Percentiles rank a stretch among this genome's conserved stretches.
These are phyloP conservation scores for Cladosporium sp. DNA, from an alignment of 2,329 filamentous ascomycete species.

Conservation along the genomic window DNA sequence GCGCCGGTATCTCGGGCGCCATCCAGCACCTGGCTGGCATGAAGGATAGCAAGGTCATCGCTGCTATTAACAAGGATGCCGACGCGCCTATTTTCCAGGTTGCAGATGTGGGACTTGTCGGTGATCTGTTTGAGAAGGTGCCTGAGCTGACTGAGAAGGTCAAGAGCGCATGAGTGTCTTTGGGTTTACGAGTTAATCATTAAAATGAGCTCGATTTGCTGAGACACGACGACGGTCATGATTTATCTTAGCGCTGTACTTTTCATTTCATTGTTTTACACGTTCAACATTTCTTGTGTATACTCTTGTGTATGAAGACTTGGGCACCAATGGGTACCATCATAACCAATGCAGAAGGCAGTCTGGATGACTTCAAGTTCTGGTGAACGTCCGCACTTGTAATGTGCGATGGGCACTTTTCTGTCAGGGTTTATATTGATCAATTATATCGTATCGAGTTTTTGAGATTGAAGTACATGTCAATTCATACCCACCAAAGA, in stretches of 20 bases:
- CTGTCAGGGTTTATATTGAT: too few species aligned
- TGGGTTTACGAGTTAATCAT: not conserved
- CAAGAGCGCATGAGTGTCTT: slow-evolving; percentile 44
- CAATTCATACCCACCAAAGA: too few species aligned
- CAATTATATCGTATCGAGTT: too few species aligned
- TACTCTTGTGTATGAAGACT: not conserved
- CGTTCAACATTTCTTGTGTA: not conserved
- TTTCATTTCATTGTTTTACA: not conserved
- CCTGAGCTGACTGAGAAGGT: slow-evolving; percentile 95
- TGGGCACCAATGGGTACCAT: not conserved
- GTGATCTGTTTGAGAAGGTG: slow-evolving; percentile 91
- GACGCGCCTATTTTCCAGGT: slow-evolving; percentile 99
- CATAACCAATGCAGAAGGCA: too few species aligned
- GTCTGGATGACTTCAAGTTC: too few species aligned
- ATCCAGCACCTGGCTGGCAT: slow-evolving; percentile 98
- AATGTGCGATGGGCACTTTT: too few species aligned
- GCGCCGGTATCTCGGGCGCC: slow-evolving; percentile 91
- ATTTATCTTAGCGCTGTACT: not conserved
- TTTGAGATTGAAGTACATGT: too few species aligned
- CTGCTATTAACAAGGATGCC: slow-evolving; percentile 94
- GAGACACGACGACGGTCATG: slow-evolving; percentile 1
- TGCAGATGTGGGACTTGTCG: slow-evolving; percentile 90
- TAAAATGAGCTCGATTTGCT: not conserved
- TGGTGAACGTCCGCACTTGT: too few species aligned
- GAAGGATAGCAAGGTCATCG: slow-evolving; percentile 99